Percentiles rank a stretch among this genome's conserved stretches.
These are phyloP conservation scores for Miscanthus lutarioriparius DNA, from an alignment of 176 grass and related monocot species.

Conservation along the genomic window DNA sequence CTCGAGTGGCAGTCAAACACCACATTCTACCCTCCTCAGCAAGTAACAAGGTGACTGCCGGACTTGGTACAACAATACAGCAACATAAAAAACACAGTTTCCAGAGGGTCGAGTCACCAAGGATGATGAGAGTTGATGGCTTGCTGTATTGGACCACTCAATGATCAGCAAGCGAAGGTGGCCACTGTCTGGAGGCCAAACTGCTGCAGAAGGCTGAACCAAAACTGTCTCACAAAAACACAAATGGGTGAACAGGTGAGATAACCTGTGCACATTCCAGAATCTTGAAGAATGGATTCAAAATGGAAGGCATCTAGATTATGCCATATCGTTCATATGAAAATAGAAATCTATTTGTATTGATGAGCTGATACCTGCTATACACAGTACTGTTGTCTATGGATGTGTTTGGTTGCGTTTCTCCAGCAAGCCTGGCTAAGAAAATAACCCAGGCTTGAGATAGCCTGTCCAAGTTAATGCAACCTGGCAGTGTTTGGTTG, in stretches of 20 bases:
- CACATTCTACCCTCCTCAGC: not conserved
- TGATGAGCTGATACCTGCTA: not conserved
- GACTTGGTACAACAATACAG: not conserved
- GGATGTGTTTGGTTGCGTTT: no score
- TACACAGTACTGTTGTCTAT: not conserved
- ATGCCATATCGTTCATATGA: not conserved
- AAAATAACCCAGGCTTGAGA: no score
- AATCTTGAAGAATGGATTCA: not conserved
- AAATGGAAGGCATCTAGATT: not conserved
- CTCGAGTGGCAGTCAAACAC: not conserved
- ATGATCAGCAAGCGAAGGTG: not conserved
- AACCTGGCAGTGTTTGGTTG: no score
- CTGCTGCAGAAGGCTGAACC: not conserved
- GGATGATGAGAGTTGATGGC: not conserved
- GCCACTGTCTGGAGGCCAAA: not conserved
- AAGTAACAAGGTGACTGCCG: not conserved
- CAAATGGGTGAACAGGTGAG: not conserved
- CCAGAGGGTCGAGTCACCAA: not conserved
- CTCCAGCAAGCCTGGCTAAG: no score
- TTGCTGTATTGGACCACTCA: not conserved
- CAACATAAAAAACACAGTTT: not conserved
- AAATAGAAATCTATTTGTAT: not conserved
- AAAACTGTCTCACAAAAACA: not conserved
- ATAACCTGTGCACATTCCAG: not conserved
- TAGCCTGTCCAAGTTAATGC: no score